Evolutionary conservation across 805 yeast genomes (phyloP).

Genomic region (Sungouiella thailandica): DNA sequence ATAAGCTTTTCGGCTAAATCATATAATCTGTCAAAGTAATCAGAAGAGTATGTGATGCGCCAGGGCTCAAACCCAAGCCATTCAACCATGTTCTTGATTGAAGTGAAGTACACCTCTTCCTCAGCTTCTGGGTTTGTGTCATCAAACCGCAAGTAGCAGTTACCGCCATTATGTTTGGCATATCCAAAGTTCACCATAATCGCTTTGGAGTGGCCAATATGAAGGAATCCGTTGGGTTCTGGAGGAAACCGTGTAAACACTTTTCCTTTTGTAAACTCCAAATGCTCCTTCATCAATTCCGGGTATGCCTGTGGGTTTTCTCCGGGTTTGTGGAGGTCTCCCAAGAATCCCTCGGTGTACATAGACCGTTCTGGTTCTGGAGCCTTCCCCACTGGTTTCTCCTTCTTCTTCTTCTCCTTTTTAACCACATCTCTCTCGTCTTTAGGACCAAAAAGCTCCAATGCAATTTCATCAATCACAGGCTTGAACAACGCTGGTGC

Average conservation of each 20-base stretch:
- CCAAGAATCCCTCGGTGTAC: conserved; percentile 94
- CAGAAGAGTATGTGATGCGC: conserved; percentile 93
- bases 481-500: conserved; percentile 84
- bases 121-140: conserved; percentile 99
- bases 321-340: conserved; percentile 92
- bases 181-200: conserved; percentile 97
- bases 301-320: conserved; percentile 90
- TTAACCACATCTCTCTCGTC: conserved; percentile 87
- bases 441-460: conserved; percentile 81
- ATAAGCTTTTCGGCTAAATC: conserved; percentile 83
- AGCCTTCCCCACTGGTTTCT: conserved; percentile 14
- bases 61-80: conserved; percentile 96
- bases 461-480: conserved; percentile 70
- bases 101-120: conserved; percentile 82
- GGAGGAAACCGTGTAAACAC: conserved; percentile 97
- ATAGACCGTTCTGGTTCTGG: conserved; percentile 51
- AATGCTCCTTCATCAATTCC: conserved; percentile 76
- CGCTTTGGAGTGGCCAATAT: conserved; percentile 97
- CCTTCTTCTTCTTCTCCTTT: conserved; percentile 65
- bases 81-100: conserved; percentile 75
- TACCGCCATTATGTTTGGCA: conserved; percentile 81
- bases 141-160: conserved; percentile 89
- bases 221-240: conserved; percentile 96
- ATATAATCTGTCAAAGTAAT: conserved; percentile 86
- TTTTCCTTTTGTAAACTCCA: conserved; percentile 70